phyloP scores from a whole-genome alignment of 805 yeast species.

The Metahyphopichia silvanorum region DNA sequence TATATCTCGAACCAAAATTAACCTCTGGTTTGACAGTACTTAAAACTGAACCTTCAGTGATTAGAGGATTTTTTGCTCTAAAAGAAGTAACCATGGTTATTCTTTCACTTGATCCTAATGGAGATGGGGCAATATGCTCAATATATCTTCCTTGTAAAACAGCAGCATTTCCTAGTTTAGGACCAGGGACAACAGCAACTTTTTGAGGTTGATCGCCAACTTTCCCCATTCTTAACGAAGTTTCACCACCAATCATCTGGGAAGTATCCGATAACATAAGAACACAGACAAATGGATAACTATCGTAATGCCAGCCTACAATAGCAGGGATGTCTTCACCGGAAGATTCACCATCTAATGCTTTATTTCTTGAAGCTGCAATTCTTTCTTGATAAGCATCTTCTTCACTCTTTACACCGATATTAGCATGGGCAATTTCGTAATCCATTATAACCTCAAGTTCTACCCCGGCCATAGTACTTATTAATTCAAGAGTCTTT shows the following conservation, averaged over 20 bases:
- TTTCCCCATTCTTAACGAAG: constrained; percentile 47
- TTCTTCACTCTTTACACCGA: constrained; percentile 41
- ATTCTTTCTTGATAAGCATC: constrained; percentile 28
- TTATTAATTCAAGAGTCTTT: constrained; percentile 48
- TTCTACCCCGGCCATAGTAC: constrained; percentile 59
- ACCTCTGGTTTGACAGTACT: constrained; percentile 38
- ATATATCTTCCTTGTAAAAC: constrained; percentile 39
- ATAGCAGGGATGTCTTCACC: constrained; percentile 49
- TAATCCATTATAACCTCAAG: constrained; percentile 54
- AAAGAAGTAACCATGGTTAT: constrained; percentile 43
- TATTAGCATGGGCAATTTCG: constrained; percentile 53
- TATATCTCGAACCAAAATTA: constrained; percentile 30
- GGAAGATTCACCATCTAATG: constrained; percentile 13
- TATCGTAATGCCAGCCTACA: constrained; percentile 62
- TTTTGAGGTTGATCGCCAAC: constrained; percentile 11
- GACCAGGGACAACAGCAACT: constrained; percentile 21
- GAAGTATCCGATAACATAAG: constrained; percentile 59
- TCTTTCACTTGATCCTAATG: constrained; percentile 32
- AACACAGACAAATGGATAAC: constrained; percentile 65
- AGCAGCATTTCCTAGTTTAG: constrained; percentile 34
- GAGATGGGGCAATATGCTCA: constrained; percentile 40
- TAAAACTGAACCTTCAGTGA: constrained; percentile 29
- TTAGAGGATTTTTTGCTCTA: constrained; percentile 27
- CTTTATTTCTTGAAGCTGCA: constrained; percentile 8
- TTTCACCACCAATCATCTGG: constrained; percentile 61